Conservation (phyloP, 495 filamentous ascomycete genomes). For the Hapsidospora chrysogenum region DNA sequence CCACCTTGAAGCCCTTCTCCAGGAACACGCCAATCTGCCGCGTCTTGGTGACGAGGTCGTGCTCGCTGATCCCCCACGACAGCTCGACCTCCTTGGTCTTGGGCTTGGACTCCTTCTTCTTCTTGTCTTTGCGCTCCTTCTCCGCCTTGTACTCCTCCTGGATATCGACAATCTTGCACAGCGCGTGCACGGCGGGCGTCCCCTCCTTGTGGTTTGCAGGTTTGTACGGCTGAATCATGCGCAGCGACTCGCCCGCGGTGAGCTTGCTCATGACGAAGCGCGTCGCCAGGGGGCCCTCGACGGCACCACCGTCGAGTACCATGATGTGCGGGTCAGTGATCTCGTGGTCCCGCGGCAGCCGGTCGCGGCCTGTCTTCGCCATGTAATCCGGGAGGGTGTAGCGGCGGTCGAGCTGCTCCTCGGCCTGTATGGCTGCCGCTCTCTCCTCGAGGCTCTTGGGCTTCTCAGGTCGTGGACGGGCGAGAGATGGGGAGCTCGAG, state of each 20-base stretch:
- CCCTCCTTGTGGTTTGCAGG: constrained; percentile 1
- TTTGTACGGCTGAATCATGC: constrained; percentile 32
- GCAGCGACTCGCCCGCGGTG: constrained; percentile 33
- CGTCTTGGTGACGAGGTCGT: constrained; percentile 48
- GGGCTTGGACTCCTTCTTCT: constrained; percentile 9
- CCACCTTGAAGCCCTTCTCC: constrained; percentile 43
- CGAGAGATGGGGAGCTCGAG: too few relatives aligned
- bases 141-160: constrained; percentile 6
- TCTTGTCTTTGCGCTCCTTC: constrained; percentile 9
- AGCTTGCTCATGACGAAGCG: constrained; percentile 28
- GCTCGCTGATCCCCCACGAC: constrained; percentile 62
- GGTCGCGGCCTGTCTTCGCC: constrained; percentile 1
- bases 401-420: background rate
- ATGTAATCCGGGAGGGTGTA: background rate
- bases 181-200: constrained; percentile 16
- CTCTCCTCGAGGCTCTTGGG: too few relatives aligned
- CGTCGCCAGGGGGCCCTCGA: constrained; percentile 2
- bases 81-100: constrained; percentile 57
- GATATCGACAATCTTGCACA: constrained; percentile 50
- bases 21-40: constrained; percentile 44
- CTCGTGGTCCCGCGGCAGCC: constrained; percentile 27
- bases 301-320: constrained; percentile 32
- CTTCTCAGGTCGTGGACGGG: too few relatives aligned
- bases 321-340: constrained; percentile 36
- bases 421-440: background rate